Evolutionary conservation across 1,284 basidiomycete genomes (phyloP), one percentile per base, ranked within the genome.

Genomic region (Fomes fomentarius): DNA sequence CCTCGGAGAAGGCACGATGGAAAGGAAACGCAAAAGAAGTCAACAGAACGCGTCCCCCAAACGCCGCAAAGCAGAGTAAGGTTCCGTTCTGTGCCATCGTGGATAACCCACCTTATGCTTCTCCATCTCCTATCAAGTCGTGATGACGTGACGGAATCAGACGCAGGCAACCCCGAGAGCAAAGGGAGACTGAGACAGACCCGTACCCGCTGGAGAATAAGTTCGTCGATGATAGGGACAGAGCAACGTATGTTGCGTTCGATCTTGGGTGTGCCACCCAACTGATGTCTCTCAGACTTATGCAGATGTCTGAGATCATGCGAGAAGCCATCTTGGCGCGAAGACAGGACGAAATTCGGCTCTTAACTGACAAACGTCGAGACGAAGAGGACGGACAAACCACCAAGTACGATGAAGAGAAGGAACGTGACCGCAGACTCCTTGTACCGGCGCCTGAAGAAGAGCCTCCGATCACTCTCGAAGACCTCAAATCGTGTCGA

Each of bases 201-300:
- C 88, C 87, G 4, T 98, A 94, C 69, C 95, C 94, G 0, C 75
- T 96, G 19, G 95, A 97, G 64, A 93, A 93, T 42, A 93, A 94
- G 71, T 98, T 93, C 69, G 82, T 84, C 54, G 85, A 94, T 65
- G 91, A 93, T 63, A 80, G 76, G 4, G 96, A 98, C 70, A 84
- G 90, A 66, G 82, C 89, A 61, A 74, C 79, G 92, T 94, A 47
- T 56, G n/a, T n/a, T n/a, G n/a, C n/a, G 15, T 15, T 19, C 28
- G 14, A 37, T 31, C 47, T 15, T 24, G 17, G 34, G n/a, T 11
- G 3, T 19, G 26, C 19, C 54, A 25, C 43, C 40, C 39, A n/a
- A n/a, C n/a, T n/a, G n/a, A n/a, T n/a, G n/a, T 28, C 25, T 58
- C n/a, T n/a, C 67, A 96, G 94, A 48, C 77, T 98, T 37, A 75